Evolutionary conservation across 345 rosid species (phyloP), one percentile per base, ranked within the genome.

Genomic region (Bruguiera sexangula): DNA sequence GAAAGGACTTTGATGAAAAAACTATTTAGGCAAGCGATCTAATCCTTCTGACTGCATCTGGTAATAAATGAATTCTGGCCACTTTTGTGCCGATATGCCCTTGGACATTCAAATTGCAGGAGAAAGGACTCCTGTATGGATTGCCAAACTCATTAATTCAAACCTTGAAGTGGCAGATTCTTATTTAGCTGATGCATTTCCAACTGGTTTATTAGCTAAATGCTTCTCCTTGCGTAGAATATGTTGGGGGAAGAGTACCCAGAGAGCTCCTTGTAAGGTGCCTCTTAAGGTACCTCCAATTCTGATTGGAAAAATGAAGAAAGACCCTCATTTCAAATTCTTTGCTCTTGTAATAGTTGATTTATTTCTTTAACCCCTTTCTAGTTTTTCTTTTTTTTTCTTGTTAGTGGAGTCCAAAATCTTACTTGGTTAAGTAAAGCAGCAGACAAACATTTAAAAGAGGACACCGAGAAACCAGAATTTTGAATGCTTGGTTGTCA

Each of bases 201-300:
- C 89, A 34, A 74, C 76, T 66, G 71, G 83, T 64, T 77, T 89
- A 68, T 64, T 76, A 21, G 79, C 85, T 18, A 92, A 88, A 69
- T 81, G 76, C 61, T 82, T 88, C 73, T 88, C 85, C 69, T 85
- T 95, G 60, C 96, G 85, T 51, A 84, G 89, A 83, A 89, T 94
- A 74, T 94, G 97, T 97, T 96, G 89, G 79, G 93, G 90, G 66
- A 91, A 91, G 83, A 91, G 90, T 67, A 88, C 90, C 67, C 88
- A 85, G 59, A 81, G 80, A 59, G 91, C 97, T 81, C 96, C 93
- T 75, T 85, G 83, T 68, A 82, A 88, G 97, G 97, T 94, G 76
- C 67, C 68, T 64, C 52, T 48, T 75, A 30, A n/a, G 30, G 15
- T 19, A 22, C 37, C 37, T 34, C 7, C 37, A 34, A 7, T 34